Conservation (phyloP, 2,329 filamentous ascomycete species). For the Aspergillus carbonarius region DNA sequence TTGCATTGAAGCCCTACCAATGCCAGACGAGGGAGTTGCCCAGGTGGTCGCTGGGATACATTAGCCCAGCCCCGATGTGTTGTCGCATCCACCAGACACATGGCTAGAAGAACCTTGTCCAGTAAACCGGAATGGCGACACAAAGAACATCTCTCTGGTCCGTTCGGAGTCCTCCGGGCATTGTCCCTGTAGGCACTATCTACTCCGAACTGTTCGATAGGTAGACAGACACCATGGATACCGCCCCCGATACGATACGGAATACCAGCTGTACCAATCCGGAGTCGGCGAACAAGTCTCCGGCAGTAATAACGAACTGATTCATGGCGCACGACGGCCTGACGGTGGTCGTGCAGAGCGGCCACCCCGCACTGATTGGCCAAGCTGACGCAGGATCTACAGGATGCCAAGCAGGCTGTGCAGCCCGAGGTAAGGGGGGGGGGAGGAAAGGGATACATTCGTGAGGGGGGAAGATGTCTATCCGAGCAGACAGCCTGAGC, state of each 20-base stretch:
- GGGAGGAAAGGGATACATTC: not conserved
- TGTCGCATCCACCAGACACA: constrained; percentile 6
- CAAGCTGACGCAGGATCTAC: constrained; percentile 14
- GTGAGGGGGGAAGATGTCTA: not conserved
- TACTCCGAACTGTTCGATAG: no score
- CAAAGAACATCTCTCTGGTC: not conserved
- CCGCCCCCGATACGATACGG: not conserved
- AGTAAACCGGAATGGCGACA: not conserved
- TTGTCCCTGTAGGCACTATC: not conserved
- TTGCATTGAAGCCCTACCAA: not conserved
- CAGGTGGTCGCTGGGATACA: not conserved
- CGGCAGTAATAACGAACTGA: not conserved
- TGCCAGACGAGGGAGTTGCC: not conserved
- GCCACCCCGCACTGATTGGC: constrained; percentile 12
- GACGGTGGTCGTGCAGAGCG: constrained; percentile 12
- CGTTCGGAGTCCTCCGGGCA: not conserved
- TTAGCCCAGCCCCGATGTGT: not conserved
- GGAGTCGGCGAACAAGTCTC: constrained; percentile 10
- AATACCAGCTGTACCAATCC: not conserved
- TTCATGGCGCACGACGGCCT: constrained; percentile 14
- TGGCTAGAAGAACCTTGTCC: not conserved
- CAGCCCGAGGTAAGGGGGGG: constrained; percentile 16
- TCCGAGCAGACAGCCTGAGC: not conserved
- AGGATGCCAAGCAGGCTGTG: constrained; percentile 21
- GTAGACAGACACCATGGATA: not conserved